Evolutionary conservation across 2,329 filamentous ascomycete genomes (phyloP).

Genomic region (Hirsutella thompsonii): DNA sequence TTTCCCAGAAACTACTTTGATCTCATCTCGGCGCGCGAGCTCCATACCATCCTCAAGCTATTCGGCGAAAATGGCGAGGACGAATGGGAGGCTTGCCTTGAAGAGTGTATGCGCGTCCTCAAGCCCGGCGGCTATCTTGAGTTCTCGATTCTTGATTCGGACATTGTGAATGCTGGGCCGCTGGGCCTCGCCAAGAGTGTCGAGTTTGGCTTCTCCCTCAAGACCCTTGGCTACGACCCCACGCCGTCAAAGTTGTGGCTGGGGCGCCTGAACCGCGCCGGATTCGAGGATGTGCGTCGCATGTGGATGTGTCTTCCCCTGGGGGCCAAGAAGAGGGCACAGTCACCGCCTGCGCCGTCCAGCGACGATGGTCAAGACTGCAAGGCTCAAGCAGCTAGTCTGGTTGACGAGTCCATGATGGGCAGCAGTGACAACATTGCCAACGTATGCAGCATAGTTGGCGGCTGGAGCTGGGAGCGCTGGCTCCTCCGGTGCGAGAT

Average conservation of each 20-base stretch:
- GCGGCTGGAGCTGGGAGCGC: slow-evolving; percentile 87
- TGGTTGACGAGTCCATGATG: slow-evolving; percentile 47
- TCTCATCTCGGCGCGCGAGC: slow-evolving; percentile 75
- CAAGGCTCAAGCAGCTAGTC: slow-evolving; percentile 26
- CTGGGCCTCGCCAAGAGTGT: slow-evolving; percentile 71
- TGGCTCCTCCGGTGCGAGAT: slow-evolving; percentile 84
- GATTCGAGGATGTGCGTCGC: slow-evolving; percentile 70
- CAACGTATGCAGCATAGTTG: slow-evolving; percentile 67
- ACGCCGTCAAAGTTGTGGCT: slow-evolving; percentile 73
- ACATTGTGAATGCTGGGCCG: slow-evolving; percentile 74
- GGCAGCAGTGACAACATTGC: slow-evolving; percentile 62
- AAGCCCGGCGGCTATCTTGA: slow-evolving; percentile 91
- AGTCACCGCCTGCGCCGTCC: slow-evolving; percentile 16
- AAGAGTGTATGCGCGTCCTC: slow-evolving; percentile 79
- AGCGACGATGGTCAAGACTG: slow-evolving; percentile 14
- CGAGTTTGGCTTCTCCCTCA: slow-evolving; percentile 84
- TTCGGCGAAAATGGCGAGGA: slow-evolving; percentile 55
- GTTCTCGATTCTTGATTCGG: slow-evolving; percentile 79
- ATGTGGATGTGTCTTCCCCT: slow-evolving; percentile 86
- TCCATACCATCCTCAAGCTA: slow-evolving; percentile 74
- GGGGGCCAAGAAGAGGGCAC: slow-evolving; percentile 33
- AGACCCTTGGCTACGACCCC: slow-evolving; percentile 82
- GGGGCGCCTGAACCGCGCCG: slow-evolving; percentile 55
- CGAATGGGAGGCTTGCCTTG: slow-evolving; percentile 77
- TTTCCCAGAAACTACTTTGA: slow-evolving; percentile 84